A percentile compares a stretch with the other conserved stretches of the same genome.
Evolutionary conservation across 2,329 filamentous ascomycete genomes (phyloP).

Genomic region (Pseudogymnoascus sp.): DNA sequence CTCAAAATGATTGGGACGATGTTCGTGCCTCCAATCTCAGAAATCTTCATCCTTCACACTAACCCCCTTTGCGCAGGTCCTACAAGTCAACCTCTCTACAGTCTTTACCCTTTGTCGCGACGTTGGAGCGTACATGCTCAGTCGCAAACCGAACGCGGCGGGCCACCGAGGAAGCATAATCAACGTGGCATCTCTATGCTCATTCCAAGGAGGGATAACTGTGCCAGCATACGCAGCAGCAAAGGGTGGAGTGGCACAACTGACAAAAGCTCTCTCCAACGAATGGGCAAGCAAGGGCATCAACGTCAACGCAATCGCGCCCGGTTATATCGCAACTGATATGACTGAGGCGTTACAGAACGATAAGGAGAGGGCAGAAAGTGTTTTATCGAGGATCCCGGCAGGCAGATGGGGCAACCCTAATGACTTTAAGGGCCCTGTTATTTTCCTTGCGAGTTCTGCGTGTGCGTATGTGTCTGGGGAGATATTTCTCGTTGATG

Average conservation of each 20-base stretch:
- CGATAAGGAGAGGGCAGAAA: slow-evolving; percentile 59
- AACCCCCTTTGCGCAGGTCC: slow-evolving; percentile 42
- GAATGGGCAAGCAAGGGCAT: slow-evolving; percentile 72
- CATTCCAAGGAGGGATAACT: slow-evolving; percentile 84
- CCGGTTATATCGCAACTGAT: slow-evolving; percentile 79
- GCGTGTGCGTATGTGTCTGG: slow-evolving; percentile 14
- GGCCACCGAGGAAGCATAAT: slow-evolving; percentile 66
- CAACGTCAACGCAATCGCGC: slow-evolving; percentile 77
- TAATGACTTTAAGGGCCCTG: slow-evolving; percentile 79
- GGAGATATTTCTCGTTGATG: slow-evolving; percentile 15
- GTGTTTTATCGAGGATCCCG: slow-evolving; percentile 71
- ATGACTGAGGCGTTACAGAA: slow-evolving; percentile 79
- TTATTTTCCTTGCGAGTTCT: slow-evolving; percentile 56
- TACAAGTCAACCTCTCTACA: slow-evolving; percentile 75
- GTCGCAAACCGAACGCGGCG: slow-evolving; percentile 39
- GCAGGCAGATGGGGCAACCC: slow-evolving; percentile 73
- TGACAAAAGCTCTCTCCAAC: slow-evolving; percentile 79
- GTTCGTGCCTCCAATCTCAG: slow-evolving; percentile 30
- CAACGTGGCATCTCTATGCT: slow-evolving; percentile 79
- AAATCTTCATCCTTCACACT: not conserved
- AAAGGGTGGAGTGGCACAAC: slow-evolving; percentile 78
- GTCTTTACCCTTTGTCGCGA: slow-evolving; percentile 72
- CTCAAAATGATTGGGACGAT: slow-evolving; percentile 69
- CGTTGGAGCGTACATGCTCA: slow-evolving; percentile 70
- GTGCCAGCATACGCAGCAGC: slow-evolving; percentile 82